phyloP scores from a whole-genome alignment of 2,329 filamentous ascomycete species.

The Fusarium devonianum region DNA sequence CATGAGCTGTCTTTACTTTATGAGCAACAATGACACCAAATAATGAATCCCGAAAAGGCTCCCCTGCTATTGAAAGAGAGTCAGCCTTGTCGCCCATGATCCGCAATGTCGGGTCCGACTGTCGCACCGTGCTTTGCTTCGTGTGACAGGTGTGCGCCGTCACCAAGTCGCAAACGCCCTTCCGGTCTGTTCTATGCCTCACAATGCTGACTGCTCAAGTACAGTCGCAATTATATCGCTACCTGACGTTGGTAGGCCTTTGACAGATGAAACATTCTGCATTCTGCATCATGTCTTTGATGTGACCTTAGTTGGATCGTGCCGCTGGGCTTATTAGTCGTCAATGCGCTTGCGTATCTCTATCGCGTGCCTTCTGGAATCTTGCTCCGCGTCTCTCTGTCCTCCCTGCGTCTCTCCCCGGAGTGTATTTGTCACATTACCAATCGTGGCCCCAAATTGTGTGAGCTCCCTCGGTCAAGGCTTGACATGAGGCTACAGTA shows the following conservation, averaged over 20 bases:
- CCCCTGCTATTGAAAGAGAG: constrained; percentile 9
- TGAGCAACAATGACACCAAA: neutral
- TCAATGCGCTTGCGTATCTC: constrained; percentile 2
- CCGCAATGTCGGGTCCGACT: constrained; percentile 38
- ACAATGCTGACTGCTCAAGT: constrained; percentile 35
- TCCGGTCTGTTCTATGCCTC: constrained; percentile 23
- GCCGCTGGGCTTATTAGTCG: constrained; percentile 9
- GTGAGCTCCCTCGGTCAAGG: constrained; percentile 14
- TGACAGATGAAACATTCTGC: no score
- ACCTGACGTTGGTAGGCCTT: no score
- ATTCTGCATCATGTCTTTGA: constrained; percentile 7
- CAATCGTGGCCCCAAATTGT: constrained; percentile 1
- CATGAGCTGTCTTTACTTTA: neutral
- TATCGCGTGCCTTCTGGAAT: neutral
- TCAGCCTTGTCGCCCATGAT: constrained; percentile 31
- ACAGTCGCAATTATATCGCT: constrained; percentile 30
- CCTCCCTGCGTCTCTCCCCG: no score
- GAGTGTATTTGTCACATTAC: constrained; percentile 5
- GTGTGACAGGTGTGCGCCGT: constrained; percentile 28
- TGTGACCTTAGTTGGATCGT: constrained; percentile 17
- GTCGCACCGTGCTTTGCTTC: constrained; percentile 38
- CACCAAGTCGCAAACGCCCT: constrained; percentile 25
- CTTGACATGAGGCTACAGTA: constrained; percentile 1
- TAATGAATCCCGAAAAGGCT: neutral
- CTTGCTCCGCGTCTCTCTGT: no score